Evolutionary conservation across 495 filamentous ascomycete species (phyloP).

Genomic region (Xylaria flabelliformis): DNA sequence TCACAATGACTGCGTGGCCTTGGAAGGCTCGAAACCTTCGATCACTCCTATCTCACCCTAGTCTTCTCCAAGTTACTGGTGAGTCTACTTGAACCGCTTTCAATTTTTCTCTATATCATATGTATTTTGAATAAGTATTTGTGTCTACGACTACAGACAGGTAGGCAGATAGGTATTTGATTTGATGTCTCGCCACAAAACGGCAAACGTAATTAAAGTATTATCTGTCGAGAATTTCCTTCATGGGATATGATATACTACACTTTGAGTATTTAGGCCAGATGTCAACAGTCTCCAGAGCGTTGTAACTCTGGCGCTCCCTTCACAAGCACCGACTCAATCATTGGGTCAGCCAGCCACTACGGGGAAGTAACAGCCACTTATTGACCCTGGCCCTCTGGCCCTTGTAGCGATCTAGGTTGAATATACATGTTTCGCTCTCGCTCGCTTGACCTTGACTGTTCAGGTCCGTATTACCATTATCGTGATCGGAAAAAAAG

Average conservation of each 20-base stretch:
- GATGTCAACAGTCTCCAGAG: neutral
- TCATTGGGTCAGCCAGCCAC: neutral
- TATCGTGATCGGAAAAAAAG: no score
- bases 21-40: neutral
- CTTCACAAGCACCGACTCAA: neutral
- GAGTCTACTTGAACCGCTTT: neutral
- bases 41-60: neutral
- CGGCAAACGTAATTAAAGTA: neutral
- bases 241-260: neutral
- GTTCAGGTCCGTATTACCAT: no score
- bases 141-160: neutral
- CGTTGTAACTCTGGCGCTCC: neutral
- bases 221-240: neutral
- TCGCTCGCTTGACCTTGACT: no score
- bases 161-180: neutral
- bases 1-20: neutral
- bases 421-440: no score
- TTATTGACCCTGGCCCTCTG: neutral
- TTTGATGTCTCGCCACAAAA: neutral
- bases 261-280: neutral
- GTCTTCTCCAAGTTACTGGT: neutral
- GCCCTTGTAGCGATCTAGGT: no score
- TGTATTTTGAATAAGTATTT: neutral
- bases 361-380: neutral
- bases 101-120: neutral